Evolutionary conservation across 2,329 filamentous ascomycete species (phyloP).

Genomic region (Emmonsiellopsis sp.): DNA sequence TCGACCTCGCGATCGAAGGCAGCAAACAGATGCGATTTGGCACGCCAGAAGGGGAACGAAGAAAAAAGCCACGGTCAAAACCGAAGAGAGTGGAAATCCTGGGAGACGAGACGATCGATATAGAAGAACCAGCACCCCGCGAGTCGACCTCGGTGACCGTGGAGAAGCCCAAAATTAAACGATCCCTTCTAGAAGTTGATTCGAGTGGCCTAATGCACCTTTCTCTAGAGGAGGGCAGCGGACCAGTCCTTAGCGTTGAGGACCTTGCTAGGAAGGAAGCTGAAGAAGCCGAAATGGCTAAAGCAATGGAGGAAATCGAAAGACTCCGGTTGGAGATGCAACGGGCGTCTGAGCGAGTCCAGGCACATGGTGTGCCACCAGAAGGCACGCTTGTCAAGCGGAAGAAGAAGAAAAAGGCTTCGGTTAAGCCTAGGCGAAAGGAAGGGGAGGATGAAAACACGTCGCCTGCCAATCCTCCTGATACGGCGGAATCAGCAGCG

Average conservation of each 20-base stretch:
- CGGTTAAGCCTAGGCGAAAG: conserved; percentile 16
- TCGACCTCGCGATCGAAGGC: conserved; percentile 73
- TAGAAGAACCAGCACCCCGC: conserved; percentile 40
- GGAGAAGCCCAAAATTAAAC: conserved; percentile 40
- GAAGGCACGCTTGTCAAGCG: conserved; percentile 42
- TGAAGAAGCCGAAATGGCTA: conserved; percentile 81
- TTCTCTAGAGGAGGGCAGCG: conserved; percentile 50
- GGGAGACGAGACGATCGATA: conserved; percentile 61
- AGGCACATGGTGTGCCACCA: conserved; percentile 34
- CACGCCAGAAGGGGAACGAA: conserved; percentile 13
- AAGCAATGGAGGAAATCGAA: conserved; percentile 83
- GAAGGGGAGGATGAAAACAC: conserved; percentile 12
- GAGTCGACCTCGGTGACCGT: conserved; percentile 30
- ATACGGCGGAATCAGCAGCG: background rate
- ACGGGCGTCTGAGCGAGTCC: conserved; percentile 38
- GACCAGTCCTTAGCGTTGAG: conserved; percentile 23
- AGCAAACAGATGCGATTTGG: conserved; percentile 20
- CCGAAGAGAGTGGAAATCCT: conserved; percentile 59
- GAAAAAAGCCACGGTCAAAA: conserved; percentile 30
- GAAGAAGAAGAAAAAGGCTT: conserved; percentile 54
- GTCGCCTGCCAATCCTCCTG: background rate
- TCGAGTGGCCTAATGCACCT: conserved; percentile 71
- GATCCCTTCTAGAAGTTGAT: conserved; percentile 71
- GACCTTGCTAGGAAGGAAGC: conserved; percentile 60
- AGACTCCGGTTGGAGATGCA: conserved; percentile 76